Evolutionary conservation across 139 green algal genomes (phyloP).

Genomic region (Zygnema circumcarinatum): DNA sequence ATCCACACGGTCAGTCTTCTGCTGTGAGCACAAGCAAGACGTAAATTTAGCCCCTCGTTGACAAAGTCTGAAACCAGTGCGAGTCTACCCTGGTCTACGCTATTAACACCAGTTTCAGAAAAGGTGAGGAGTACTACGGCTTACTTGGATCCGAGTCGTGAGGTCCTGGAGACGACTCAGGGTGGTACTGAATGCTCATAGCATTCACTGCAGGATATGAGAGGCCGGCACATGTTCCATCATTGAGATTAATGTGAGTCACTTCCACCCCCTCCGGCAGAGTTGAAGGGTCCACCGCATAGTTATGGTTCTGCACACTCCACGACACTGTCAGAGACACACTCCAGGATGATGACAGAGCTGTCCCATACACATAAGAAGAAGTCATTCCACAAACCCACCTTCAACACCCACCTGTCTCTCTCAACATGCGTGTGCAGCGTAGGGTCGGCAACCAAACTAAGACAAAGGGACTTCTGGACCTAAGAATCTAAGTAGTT

Average conservation of each 20-base stretch:
- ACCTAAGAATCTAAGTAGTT: too few species aligned
- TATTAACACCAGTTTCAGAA: not conserved
- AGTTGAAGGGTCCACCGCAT: slow-evolving; percentile 90
- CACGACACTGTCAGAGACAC: not conserved
- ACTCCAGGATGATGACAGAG: not conserved
- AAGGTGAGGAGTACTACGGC: not conserved
- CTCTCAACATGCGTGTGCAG: too few species aligned
- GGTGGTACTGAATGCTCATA: slow-evolving; percentile 99
- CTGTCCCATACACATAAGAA: not conserved
- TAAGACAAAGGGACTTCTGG: too few species aligned
- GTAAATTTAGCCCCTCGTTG: not conserved
- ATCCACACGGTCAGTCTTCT: not conserved
- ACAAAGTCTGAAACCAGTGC: not conserved
- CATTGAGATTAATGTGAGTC: slow-evolving; percentile 99
- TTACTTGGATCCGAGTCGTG: slow-evolving; percentile 89
- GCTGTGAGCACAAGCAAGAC: not conserved
- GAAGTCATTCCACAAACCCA: not conserved
- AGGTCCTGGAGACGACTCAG: slow-evolving; percentile 93
- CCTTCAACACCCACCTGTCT: too few species aligned
- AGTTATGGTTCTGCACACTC: slow-evolving; percentile 98
- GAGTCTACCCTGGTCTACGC: not conserved
- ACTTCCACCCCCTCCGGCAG: slow-evolving; percentile 88
- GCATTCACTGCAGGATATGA: slow-evolving; percentile 70
- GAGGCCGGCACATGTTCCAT: slow-evolving; percentile 95
- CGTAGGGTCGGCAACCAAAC: too few species aligned